These are phyloP conservation scores for Omphalotus guepiniiformis DNA, from an alignment of 768 basidiomycete species.

Conservation along the genomic window DNA sequence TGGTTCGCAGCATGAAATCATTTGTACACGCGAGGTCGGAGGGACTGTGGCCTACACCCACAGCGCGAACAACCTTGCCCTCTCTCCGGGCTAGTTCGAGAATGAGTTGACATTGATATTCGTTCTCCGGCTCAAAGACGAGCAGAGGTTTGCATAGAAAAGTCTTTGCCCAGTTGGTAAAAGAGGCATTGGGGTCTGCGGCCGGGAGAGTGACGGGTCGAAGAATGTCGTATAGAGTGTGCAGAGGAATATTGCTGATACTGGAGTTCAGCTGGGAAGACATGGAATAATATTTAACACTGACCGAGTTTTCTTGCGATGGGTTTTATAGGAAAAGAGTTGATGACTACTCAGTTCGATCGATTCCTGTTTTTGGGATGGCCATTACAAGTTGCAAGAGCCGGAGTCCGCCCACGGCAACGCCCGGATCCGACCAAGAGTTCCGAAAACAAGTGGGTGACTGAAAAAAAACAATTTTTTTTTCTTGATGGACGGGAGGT, in stretches of 20 bases:
- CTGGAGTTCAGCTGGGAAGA: constrained; percentile 28
- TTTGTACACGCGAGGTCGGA: constrained; percentile 90
- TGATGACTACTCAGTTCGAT: not conserved
- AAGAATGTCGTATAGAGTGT: constrained; percentile 49
- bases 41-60: constrained; percentile 90
- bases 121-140: constrained; percentile 72
- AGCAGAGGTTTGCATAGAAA: constrained; percentile 65
- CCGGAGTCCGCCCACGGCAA: not conserved
- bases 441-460: not conserved
- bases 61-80: constrained; percentile 67
- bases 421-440: constrained; percentile 1
- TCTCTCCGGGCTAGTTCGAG: constrained; percentile 80
- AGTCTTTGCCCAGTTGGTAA: constrained; percentile 86
- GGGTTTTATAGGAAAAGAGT: constrained; percentile 22
- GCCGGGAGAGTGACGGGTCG: constrained; percentile 49
- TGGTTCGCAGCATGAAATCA: constrained; percentile 81
- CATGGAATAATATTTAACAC: constrained; percentile 28
- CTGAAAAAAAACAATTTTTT: not conserved
- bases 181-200: constrained; percentile 36
- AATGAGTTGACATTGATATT: constrained; percentile 65
- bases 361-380: constrained; percentile 3
- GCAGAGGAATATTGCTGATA: constrained; percentile 37
- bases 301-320: constrained; percentile 29
- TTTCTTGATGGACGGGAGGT: not conserved
- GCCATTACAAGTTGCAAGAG: not conserved